A percentile compares a stretch with the other conserved stretches of the same genome.
These are phyloP conservation scores for Patellifolia procumbens DNA, from an alignment of 179 eudicot genomes.

Conservation along the genomic window DNA sequence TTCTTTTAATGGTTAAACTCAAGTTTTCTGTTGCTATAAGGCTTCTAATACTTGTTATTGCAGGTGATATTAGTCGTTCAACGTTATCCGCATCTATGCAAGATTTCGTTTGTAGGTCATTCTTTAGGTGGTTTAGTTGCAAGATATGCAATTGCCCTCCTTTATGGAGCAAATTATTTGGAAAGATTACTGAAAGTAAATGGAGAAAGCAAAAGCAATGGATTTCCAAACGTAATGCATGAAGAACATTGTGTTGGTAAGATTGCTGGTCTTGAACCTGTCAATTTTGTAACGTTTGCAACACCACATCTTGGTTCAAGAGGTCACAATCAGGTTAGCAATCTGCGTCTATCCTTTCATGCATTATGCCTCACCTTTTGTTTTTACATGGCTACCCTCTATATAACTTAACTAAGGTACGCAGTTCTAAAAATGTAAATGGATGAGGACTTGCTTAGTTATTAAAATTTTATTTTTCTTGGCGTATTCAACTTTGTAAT, in stretches of 20 bases:
- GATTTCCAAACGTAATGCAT: constrained; percentile 23
- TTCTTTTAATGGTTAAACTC: background rate
- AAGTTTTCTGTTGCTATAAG: background rate
- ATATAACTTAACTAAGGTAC: background rate
- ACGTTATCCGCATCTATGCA: constrained; percentile 59
- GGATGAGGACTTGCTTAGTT: background rate
- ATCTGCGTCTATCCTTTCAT: background rate
- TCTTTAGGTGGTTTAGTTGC: constrained; percentile 88
- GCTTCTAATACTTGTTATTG: constrained; percentile 15
- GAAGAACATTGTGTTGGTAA: constrained; percentile 48
- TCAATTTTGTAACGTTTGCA: constrained; percentile 82
- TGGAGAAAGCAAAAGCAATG: constrained; percentile 31
- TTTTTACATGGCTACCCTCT: background rate
- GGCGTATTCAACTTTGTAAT: background rate
- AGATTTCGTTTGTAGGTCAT: constrained; percentile 81
- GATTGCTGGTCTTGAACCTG: constrained; percentile 90
- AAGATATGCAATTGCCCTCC: constrained; percentile 83
- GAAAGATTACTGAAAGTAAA: constrained; percentile 20
- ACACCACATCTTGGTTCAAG: constrained; percentile 94
- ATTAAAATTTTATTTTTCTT: background rate
- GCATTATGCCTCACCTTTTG: background rate
- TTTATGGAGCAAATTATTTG: constrained; percentile 43
- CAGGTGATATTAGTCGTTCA: constrained; percentile 71
- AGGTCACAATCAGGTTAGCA: constrained; percentile 82
- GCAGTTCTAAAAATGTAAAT: background rate